Evolutionary conservation across 2,329 filamentous ascomycete genomes (phyloP).

Genomic region (Nemania sp.): DNA sequence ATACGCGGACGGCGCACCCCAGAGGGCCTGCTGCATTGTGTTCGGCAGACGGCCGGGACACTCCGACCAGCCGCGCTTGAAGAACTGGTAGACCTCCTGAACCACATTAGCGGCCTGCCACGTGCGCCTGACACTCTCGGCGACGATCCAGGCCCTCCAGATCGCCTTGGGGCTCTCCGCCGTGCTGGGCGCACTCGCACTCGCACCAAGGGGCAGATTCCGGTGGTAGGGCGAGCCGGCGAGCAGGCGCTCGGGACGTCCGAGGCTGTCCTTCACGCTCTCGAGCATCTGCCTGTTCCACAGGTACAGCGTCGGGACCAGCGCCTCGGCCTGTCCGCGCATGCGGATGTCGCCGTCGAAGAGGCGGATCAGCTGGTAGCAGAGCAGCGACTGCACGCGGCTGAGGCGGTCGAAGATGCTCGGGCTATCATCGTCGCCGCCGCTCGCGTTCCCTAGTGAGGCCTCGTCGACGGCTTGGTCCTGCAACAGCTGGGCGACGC

Average conservation of each 20-base stretch:
- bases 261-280: constrained; percentile 31
- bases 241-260: constrained; percentile 33
- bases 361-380: constrained; percentile 53
- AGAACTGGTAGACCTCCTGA: constrained; percentile 45
- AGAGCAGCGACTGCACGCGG: constrained; percentile 45
- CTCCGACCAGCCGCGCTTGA: constrained; percentile 46
- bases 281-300: constrained; percentile 46
- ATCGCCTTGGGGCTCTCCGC: constrained; percentile 24
- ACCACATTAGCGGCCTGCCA: constrained; percentile 45
- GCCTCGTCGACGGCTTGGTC: constrained; percentile 40
- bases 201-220: not conserved
- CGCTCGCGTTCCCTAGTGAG: constrained; percentile 27
- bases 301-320: constrained; percentile 47
- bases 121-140: constrained; percentile 50
- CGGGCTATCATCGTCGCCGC: constrained; percentile 13
- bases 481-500: constrained; percentile 44
- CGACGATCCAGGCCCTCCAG: constrained; percentile 49
- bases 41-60: constrained; percentile 48
- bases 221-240: constrained; percentile 20
- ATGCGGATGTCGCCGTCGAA: constrained; percentile 53
- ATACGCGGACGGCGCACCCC: constrained; percentile 48
- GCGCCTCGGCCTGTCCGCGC: constrained; percentile 49
- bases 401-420: constrained; percentile 42
- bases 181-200: not conserved
- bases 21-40: constrained; percentile 47